phyloP scores from a whole-genome alignment of 2,329 filamentous ascomycete genomes.

The Fusarium sp. region DNA sequence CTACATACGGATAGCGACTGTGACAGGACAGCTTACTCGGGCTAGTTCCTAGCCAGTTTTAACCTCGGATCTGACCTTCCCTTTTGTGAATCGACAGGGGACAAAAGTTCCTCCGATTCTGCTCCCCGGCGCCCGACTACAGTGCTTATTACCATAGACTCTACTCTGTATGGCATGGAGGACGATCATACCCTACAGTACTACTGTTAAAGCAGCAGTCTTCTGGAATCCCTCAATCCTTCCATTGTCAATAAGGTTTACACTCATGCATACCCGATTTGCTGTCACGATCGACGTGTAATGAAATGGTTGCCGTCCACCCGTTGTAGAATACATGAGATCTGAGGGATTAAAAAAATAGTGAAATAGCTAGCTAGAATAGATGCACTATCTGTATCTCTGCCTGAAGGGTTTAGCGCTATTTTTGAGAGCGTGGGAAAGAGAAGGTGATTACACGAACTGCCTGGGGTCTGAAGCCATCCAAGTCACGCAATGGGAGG shows the following conservation, averaged over 20 bases:
- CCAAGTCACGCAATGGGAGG: background rate
- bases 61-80: background rate
- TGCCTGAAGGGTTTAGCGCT: background rate
- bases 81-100: background rate
- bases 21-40: background rate
- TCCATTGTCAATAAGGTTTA: background rate
- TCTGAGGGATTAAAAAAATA: fast-evolving
- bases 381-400: fast-evolving
- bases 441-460: background rate
- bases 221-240: background rate
- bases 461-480: background rate
- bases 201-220: background rate
- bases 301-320: background rate
- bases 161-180: background rate
- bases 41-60: background rate
- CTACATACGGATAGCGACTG: background rate
- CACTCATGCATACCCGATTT: background rate
- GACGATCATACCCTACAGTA: background rate
- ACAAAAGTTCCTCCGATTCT: background rate
- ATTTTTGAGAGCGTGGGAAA: background rate
- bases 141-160: background rate
- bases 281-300: background rate
- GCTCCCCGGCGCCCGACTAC: background rate
- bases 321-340: background rate
- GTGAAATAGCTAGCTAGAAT: fast-evolving